phyloP scores from a whole-genome alignment of 768 basidiomycete genomes.

The Lactarius hengduanensis region DNA sequence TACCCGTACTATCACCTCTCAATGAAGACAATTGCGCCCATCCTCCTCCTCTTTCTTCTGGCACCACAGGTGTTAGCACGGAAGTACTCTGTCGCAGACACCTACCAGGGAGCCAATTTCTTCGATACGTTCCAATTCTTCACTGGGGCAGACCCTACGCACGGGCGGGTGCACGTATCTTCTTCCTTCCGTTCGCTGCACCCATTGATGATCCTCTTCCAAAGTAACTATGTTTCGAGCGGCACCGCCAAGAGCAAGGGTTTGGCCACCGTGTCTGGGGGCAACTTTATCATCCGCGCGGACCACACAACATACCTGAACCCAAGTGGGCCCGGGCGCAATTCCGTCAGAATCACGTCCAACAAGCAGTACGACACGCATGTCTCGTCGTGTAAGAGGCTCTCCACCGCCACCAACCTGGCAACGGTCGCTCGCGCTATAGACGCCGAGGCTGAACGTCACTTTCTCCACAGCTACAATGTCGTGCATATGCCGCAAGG shows the following conservation, averaged over 20 bases:
- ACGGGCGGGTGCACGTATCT: conserved; percentile 23
- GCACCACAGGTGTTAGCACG: not conserved
- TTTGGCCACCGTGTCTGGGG: conserved; percentile 18
- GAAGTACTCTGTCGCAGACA: conserved; percentile 16
- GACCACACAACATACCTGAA: conserved; percentile 17
- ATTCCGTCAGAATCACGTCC: conserved; percentile 25
- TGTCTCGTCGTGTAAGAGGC: conserved; percentile 46
- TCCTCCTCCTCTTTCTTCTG: conserved; percentile 1
- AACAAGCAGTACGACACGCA: conserved; percentile 23
- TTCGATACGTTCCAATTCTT: conserved; percentile 24
- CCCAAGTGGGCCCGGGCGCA: conserved; percentile 21
- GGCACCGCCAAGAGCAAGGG: conserved; percentile 4
- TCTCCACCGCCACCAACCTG: not conserved
- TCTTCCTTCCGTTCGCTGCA: not conserved
- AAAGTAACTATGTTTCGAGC: conserved; percentile 20
- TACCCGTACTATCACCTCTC: not conserved
- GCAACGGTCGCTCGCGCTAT: not conserved
- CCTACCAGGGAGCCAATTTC: conserved; percentile 18
- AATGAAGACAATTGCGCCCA: conserved; percentile 1
- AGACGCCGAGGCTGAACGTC: conserved; percentile 21
- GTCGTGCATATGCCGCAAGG: conserved; percentile 61
- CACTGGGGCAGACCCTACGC: conserved; percentile 21
- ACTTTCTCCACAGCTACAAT: conserved; percentile 40
- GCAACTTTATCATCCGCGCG: conserved; percentile 15
- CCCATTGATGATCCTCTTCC: not conserved